phyloP scores from a whole-genome alignment of 2,329 filamentous ascomycete species.

The Myotisia sp. region DNA sequence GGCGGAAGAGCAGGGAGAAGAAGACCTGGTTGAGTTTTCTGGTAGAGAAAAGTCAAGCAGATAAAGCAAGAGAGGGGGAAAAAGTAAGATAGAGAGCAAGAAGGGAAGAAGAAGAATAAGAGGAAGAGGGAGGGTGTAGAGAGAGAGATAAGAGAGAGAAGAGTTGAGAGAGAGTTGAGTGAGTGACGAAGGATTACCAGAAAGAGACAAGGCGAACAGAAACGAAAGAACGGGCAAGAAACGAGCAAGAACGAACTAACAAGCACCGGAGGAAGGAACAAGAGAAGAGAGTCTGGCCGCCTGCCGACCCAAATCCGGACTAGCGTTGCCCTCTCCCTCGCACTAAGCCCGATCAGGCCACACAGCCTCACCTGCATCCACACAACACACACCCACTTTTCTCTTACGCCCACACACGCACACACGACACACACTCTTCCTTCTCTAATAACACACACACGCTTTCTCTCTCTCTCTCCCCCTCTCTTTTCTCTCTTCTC shows the following conservation, averaged over 20 bases:
- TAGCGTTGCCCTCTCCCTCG: too few relatives aligned
- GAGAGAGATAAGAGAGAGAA: not conserved
- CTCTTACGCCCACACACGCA: too few relatives aligned
- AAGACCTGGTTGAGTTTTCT: not conserved
- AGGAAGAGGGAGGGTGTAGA: not conserved
- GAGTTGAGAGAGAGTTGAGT: not conserved
- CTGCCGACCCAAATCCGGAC: too few relatives aligned
- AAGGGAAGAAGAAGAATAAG: not conserved
- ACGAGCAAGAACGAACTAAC: not conserved
- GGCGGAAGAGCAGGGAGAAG: not conserved
- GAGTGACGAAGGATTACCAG: not conserved
- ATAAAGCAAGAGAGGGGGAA: not conserved
- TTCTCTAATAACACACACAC: too few relatives aligned
- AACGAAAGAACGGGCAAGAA: not conserved
- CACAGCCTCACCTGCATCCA: too few relatives aligned
- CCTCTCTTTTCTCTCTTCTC: too few relatives aligned
- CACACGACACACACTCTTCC: too few relatives aligned
- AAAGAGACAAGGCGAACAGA: not conserved
- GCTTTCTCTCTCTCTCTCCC: too few relatives aligned
- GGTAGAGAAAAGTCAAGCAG: not conserved
- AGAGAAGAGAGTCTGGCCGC: not conserved
- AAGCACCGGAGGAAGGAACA: not conserved
- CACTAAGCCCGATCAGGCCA: too few relatives aligned
- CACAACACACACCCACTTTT: too few relatives aligned
- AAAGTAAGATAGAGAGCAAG: constrained; percentile 2